Evolutionary conservation across 179 eudicot species (phyloP).

Genomic region (Spinacia oleracea): DNA sequence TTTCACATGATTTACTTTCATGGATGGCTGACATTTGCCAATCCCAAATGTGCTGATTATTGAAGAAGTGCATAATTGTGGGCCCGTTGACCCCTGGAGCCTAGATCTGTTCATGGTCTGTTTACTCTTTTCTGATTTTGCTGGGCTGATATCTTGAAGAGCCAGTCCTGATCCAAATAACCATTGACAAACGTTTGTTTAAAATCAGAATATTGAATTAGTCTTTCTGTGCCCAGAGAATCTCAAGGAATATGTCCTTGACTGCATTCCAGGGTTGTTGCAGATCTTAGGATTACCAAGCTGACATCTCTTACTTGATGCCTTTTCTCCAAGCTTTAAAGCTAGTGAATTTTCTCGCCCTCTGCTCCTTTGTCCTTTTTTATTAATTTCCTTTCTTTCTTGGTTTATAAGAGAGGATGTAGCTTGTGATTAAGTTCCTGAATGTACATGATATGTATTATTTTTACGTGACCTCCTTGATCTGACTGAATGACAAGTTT

Average conservation of each 20-base stretch:
- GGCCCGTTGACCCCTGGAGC: not conserved
- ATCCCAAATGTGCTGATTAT: not conserved
- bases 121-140: not conserved
- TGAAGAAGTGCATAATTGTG: not conserved
- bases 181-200: not conserved
- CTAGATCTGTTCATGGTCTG: slow-evolving; percentile 5
- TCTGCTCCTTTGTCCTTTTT: not conserved
- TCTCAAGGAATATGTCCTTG: not conserved
- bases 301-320: not conserved
- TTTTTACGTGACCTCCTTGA: not conserved
- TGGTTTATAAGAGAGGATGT: not conserved
- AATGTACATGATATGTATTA: not conserved
- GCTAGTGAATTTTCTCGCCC: not conserved
- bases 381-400: not conserved
- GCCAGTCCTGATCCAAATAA: not conserved
- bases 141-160: not conserved
- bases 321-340: not conserved
- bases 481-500: not conserved
- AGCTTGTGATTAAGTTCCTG: not conserved
- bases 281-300: not conserved
- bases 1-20: not conserved
- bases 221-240: not conserved
- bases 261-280: not conserved
- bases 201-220: not conserved
- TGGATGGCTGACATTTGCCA: not conserved